A percentile compares a stretch with the other conserved stretches of the same genome.
These are phyloP conservation scores for Aphelidium insulamus DNA, from an alignment of 371 early-diverging fungal species.

Conservation along the genomic window DNA sequence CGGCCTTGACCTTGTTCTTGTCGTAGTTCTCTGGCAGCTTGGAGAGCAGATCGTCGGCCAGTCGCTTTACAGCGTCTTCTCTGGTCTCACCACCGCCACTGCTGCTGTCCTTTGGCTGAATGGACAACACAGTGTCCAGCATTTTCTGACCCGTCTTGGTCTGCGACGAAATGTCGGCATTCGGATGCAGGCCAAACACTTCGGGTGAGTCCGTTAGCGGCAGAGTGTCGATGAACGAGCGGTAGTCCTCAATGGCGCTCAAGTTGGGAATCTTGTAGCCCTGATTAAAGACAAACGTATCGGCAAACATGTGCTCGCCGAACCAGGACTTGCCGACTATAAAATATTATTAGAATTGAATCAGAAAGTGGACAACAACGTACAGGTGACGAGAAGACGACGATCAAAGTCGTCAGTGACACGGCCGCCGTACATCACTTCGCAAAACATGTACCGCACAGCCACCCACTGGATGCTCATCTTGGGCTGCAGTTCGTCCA, in stretches of 20 bases:
- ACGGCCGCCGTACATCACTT: constrained; percentile 34
- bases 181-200: constrained; percentile 35
- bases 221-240: constrained; percentile 20
- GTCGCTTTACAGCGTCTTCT: constrained; percentile 27
- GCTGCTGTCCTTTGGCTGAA: constrained; percentile 33
- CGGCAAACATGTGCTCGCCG: constrained; percentile 33
- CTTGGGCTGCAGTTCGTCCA: constrained; percentile 33
- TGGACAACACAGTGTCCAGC: constrained; percentile 32
- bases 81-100: constrained; percentile 25
- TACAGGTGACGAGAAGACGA: too few species aligned
- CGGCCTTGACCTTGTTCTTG: constrained; percentile 15
- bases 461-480: constrained; percentile 27
- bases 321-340: constrained; percentile 28
- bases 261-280: constrained; percentile 28
- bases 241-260: constrained; percentile 30
- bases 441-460: constrained; percentile 33
- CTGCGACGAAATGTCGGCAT: constrained; percentile 30
- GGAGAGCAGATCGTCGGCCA: constrained; percentile 25
- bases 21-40: constrained; percentile 32
- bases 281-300: constrained; percentile 25
- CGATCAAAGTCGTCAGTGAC: constrained; percentile 35
- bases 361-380: neutral
- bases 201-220: constrained; percentile 29
- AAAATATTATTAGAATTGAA: neutral
- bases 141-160: constrained; percentile 28